Conservation (phyloP, 2,329 filamentous ascomycete genomes). For the Aspergillus eucalypticola region DNA sequence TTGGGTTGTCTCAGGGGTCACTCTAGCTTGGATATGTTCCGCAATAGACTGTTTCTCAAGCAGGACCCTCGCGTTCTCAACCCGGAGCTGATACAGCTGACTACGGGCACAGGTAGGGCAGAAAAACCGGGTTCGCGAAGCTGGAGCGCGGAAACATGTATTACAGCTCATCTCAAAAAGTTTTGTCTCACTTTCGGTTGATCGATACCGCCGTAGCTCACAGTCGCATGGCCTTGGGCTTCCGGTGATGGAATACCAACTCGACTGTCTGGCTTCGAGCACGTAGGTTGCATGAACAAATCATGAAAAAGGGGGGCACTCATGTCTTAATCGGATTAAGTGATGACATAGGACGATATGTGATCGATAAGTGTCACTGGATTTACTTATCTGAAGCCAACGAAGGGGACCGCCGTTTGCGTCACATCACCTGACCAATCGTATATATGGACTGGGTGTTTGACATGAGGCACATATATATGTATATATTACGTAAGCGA, state of each 20-base stretch:
- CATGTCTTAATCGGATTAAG: not conserved
- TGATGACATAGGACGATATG: not conserved
- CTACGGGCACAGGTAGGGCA: constrained; percentile 72
- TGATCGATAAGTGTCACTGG: not conserved
- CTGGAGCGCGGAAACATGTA: constrained; percentile 61
- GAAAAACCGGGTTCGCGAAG: constrained; percentile 63
- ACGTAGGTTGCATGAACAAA: constrained; percentile 8
- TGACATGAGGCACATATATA: not conserved
- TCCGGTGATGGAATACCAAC: constrained; percentile 9
- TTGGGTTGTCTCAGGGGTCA: constrained; percentile 16
- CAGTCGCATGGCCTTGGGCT: constrained; percentile 25
- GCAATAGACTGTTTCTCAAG: constrained; percentile 61
- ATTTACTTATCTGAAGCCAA: not conserved
- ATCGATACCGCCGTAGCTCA: constrained; percentile 10
- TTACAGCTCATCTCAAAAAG: constrained; percentile 64
- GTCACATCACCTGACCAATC: not conserved
- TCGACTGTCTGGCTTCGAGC: constrained; percentile 7
- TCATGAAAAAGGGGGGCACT: not conserved
- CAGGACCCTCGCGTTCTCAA: constrained; percentile 61
- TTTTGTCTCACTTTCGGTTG: constrained; percentile 10
- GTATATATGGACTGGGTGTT: not conserved
- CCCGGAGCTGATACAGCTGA: constrained; percentile 63
- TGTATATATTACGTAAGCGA: not conserved
- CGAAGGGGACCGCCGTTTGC: not conserved
- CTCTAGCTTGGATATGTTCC: constrained; percentile 46